Base-by-base conservation (phyloP, 225 moss, liverwort and hornwort genomes). In the Pseudisothecium myosuroides region DNA sequence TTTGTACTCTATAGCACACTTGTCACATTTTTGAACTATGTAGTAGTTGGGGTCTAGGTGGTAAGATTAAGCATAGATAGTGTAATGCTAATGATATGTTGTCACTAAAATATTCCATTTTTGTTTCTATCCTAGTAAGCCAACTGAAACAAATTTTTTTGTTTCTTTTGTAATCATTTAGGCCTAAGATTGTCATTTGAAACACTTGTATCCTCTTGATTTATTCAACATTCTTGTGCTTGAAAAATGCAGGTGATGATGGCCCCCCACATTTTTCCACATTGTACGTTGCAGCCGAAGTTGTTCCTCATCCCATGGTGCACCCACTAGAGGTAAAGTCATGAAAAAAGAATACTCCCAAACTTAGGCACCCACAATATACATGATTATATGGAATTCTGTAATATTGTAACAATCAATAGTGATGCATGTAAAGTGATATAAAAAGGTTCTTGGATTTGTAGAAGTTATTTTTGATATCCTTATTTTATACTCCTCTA, bases 291-390 rank as follows among this genome's bases (percentile, higher is more conserved):
- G 86, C 92, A 34, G 86, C 83, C 1, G 90, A 94, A 89, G 86
- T 41, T 39, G 94, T 96, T 45, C 96, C 95, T 61, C 96, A 96
- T 88, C 91, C 96, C 15, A 96, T 96, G 95, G 88, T 95, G 11
- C 92, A 96, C 36, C 96, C 96, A 37, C 62, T 90, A 4, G 96
- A 95, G 95, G 96, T 96, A 86, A 81, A 88, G 43, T 59, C 7
- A 54, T 28, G 8, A 52, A 81, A 5, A 2, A 14, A 81, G 17
- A 72, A 59, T 27, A 76, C 8, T 17, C 5, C 1, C 17, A 36
- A 31, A 60, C 6, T 5, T 17, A 32, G 1, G 36, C 12, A 11
- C 3, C 6, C 1, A 58, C 45, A 80, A 67, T 36, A 13, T 3
- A 37, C 45, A 43, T 67, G 8, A 10, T 43, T 56, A 7, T 81